Conservation (phyloP, 768 basidiomycete species). For the Hypholoma sublateritium region DNA sequence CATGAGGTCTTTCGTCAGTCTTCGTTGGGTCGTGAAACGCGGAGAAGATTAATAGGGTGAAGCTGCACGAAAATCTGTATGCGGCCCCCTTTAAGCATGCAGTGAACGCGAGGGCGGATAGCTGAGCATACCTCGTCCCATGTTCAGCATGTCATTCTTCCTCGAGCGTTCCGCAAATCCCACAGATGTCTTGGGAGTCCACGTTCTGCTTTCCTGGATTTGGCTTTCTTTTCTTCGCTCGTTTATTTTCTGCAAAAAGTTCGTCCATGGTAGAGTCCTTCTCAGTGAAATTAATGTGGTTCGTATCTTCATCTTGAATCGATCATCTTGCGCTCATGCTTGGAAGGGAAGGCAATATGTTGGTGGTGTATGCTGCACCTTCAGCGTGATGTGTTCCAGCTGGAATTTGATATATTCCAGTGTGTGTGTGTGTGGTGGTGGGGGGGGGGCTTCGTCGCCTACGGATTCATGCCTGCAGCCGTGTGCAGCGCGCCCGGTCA, state of each 20-base stretch:
- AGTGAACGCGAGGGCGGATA: not conserved
- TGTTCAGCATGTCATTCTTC: conserved; percentile 3
- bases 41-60: conserved; percentile 35
- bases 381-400: too few species aligned
- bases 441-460: too few species aligned
- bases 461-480: too few species aligned
- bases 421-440: too few species aligned
- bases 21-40: conserved; percentile 33
- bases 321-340: too few species aligned
- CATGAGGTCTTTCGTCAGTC: conserved; percentile 31
- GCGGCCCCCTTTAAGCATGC: not conserved
- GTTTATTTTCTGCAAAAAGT: not conserved
- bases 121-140: not conserved
- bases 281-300: not conserved
- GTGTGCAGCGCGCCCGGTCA: too few species aligned
- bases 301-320: not conserved
- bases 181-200: not conserved
- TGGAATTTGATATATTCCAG: too few species aligned
- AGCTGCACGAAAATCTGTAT: conserved; percentile 34
- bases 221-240: not conserved
- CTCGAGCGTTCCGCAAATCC: conserved; percentile 1
- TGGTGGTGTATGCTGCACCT: too few species aligned
- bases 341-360: too few species aligned
- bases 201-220: not conserved
- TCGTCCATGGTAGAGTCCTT: not conserved